Conservation (phyloP, 1,139 yeast species). For the Spathaspora sp. region DNA sequence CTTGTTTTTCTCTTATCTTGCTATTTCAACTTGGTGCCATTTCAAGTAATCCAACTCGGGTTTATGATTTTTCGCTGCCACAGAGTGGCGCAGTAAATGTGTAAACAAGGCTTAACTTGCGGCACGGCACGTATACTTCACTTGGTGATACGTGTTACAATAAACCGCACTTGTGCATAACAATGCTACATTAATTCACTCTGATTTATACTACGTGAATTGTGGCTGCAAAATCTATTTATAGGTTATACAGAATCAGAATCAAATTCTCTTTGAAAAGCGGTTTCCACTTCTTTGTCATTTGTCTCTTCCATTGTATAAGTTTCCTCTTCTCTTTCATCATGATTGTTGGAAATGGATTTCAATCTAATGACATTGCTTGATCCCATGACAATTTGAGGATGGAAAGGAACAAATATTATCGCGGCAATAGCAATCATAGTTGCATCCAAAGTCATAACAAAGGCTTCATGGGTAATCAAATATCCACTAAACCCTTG, state of each 20-base stretch:
- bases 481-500: constrained; percentile 75
- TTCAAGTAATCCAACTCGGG: background rate
- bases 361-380: constrained; percentile 12
- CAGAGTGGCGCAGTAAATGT: background rate
- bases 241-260: background rate
- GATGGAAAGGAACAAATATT: constrained; percentile 54
- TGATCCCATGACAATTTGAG: constrained; percentile 53
- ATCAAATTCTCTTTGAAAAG: background rate
- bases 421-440: constrained; percentile 51
- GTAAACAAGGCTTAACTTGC: background rate
- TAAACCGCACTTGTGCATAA: no score
- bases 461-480: constrained; percentile 65
- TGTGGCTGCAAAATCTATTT: background rate
- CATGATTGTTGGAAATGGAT: constrained; percentile 12
- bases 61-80: background rate
- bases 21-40: background rate
- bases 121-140: no score
- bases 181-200: no score
- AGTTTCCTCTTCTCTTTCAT: constrained; percentile 4
- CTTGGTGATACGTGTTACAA: background rate
- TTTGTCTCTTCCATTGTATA: background rate
- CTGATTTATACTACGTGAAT: background rate
- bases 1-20: background rate
- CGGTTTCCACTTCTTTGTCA: background rate
- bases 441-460: constrained; percentile 72